Evolutionary conservation across 2,329 filamentous ascomycete species (phyloP), one percentile per base, ranked within the genome.

Genomic region (Colletotrichum viniferum): DNA sequence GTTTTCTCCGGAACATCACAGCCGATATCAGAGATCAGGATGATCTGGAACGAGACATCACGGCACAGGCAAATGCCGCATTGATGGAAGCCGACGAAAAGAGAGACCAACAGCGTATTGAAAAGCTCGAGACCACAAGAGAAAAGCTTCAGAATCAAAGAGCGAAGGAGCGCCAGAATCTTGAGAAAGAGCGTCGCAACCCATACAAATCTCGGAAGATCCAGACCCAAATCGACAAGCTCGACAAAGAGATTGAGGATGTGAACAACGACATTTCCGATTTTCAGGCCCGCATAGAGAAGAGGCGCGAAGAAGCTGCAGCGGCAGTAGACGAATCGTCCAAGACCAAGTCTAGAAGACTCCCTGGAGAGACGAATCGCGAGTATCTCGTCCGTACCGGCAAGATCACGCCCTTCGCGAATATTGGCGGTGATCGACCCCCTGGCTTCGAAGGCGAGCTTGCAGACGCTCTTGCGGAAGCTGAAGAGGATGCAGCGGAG

Each of bases 401-500:
- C 76, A 98, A 98, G 85, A 98, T 99, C 79, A 99, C 97, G 0
- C 97, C 97, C 0, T 99, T 99, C 81, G 94, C 96, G 9, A 94
- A 93, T 77, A 90, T 98, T 79, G 92, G 92, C 30, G 89, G 91
- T 16, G 88, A 91, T n/a, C 86, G 92, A 3, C 88, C 88, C 5
- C 87, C 91, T 32, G 91, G 90, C 4, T 88, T 92, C 4, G 89
- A 93, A 60, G 93, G 93, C 3, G 93, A 93, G 75, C 87, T 98
- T 18, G 93, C 94, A 13, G 93, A 96, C 80, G 94, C 93, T 3
- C 90, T 98, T 74, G 86, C 96, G 16, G 95, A 97, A 81, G 95
- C 94, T 1, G 96, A 98, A 81, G 93, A 95, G 73, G 94, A 94
- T 89, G 85, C 92, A 28, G 86, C 88, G 14, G 86, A 88, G 64